Evolutionary conservation across 1,284 basidiomycete genomes (phyloP).

Genomic region (Xanthoconium separans): DNA sequence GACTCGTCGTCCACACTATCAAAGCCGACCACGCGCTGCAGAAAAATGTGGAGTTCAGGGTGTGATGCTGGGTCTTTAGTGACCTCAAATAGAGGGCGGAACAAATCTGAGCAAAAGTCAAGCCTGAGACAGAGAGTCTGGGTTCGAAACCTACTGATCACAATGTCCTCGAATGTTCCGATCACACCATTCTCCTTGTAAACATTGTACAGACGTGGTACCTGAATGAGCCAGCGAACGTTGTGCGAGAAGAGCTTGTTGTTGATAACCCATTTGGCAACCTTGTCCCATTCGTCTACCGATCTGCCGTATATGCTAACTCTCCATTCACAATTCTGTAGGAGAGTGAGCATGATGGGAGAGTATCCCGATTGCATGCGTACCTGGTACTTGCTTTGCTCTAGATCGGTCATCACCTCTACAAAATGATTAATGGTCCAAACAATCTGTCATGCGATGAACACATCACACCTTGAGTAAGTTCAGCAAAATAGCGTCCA

Average conservation of each 20-base stretch:
- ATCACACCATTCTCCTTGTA: constrained; percentile 91
- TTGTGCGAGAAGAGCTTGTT: constrained; percentile 96
- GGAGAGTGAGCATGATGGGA: constrained; percentile 5
- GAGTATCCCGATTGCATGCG: neutral
- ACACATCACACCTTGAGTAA: constrained; percentile 71
- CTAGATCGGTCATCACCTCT: constrained; percentile 96
- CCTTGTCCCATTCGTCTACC: constrained; percentile 92
- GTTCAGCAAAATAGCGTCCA: constrained; percentile 92
- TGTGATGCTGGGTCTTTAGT: constrained; percentile 89
- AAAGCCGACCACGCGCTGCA: constrained; percentile 95
- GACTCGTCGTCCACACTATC: constrained; percentile 99
- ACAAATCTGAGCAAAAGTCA: constrained; percentile 67
- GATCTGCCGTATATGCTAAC: constrained; percentile 92
- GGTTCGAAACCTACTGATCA: constrained; percentile 64
- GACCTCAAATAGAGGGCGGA: constrained; percentile 93
- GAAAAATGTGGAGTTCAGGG: constrained; percentile 93
- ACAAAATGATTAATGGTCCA: constrained; percentile 6
- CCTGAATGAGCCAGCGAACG: constrained; percentile 96
- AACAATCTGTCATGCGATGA: neutral
- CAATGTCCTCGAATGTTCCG: constrained; percentile 88
- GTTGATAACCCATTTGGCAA: constrained; percentile 95
- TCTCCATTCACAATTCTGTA: constrained; percentile 92
- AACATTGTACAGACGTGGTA: constrained; percentile 94
- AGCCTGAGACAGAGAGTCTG: neutral
- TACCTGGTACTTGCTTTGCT: constrained; percentile 98